A percentile compares a stretch with the other conserved stretches of the same genome.
phyloP scores from a whole-genome alignment of 1,284 basidiomycete genomes.

The Ceratobasidium theobromae region DNA sequence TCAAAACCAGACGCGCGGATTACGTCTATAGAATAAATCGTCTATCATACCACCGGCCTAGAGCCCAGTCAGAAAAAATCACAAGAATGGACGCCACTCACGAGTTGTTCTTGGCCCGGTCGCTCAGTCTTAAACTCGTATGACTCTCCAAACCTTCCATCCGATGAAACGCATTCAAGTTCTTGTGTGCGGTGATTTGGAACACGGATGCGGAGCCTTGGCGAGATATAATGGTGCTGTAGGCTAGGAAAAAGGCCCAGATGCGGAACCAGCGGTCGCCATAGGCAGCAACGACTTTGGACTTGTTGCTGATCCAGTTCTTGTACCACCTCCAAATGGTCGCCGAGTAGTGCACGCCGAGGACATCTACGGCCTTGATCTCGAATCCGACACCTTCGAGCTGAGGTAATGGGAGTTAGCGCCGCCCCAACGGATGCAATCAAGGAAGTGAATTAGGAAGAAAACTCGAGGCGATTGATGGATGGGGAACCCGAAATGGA shows the following conservation, averaged over 20 bases:
- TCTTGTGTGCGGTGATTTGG: slow-evolving; percentile 97
- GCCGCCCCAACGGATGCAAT: background rate
- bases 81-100: background rate
- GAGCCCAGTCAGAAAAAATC: background rate
- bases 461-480: no score
- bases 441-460: background rate
- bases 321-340: slow-evolving; percentile 94
- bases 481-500: background rate
- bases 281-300: slow-evolving; percentile 50
- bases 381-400: slow-evolving; percentile 92
- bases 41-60: background rate
- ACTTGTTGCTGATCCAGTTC: slow-evolving; percentile 91
- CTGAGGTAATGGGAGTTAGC: slow-evolving; percentile 38
- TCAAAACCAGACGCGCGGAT: background rate
- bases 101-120: slow-evolving; percentile 8
- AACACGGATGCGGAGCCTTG: slow-evolving; percentile 88
- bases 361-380: slow-evolving; percentile 93
- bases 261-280: slow-evolving; percentile 71
- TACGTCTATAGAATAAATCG: slow-evolving; percentile 23
- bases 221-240: slow-evolving; percentile 66
- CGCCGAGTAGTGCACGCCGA: slow-evolving; percentile 96
- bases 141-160: slow-evolving; percentile 79
- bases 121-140: slow-evolving; percentile 33
- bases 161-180: slow-evolving; percentile 92
- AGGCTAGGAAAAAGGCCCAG: slow-evolving; percentile 91